A percentile compares a stretch with the other conserved stretches of the same genome.
These are phyloP conservation scores for Chaetomiaceae sp. DNA, from an alignment of 2,329 filamentous ascomycete species.

Conservation along the genomic window DNA sequence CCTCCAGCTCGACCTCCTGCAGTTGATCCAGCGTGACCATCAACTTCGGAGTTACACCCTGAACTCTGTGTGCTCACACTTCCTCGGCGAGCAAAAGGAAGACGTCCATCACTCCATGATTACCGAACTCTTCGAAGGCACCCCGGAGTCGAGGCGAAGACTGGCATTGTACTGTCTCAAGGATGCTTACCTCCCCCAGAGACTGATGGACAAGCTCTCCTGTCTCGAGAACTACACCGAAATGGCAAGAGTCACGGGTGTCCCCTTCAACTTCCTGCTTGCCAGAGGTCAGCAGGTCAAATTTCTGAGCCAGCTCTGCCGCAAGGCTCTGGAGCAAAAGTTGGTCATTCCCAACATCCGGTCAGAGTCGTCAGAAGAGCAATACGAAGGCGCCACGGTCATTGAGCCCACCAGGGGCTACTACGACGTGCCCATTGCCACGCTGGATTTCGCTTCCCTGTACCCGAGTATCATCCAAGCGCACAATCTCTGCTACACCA, in stretches of 20 bases:
- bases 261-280: slow-evolving; percentile 92
- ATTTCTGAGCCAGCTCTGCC: slow-evolving; percentile 94
- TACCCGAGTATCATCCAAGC: slow-evolving; percentile 99
- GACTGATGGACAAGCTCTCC: slow-evolving; percentile 95
- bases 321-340: slow-evolving; percentile 88
- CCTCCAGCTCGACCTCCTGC: slow-evolving; percentile 88
- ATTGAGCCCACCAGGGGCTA: slow-evolving; percentile 93
- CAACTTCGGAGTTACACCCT: slow-evolving; percentile 95
- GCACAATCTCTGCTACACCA: slow-evolving; percentile 97
- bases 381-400: slow-evolving; percentile 96
- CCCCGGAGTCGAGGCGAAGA: slow-evolving; percentile 83
- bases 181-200: slow-evolving; percentile 90
- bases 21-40: slow-evolving; percentile 89
- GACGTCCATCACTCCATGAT: slow-evolving; percentile 99
- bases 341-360: slow-evolving; percentile 87
- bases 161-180: slow-evolving; percentile 95
- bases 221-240: slow-evolving; percentile 99
- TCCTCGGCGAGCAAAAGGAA: slow-evolving; percentile 95
- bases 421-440: slow-evolving; percentile 92
- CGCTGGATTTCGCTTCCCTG: slow-evolving; percentile 95
- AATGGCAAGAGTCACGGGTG: slow-evolving; percentile 98
- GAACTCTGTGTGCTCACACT: slow-evolving; percentile 93
- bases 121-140: slow-evolving; percentile 95
- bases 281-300: slow-evolving; percentile 94
- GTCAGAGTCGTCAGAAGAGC: slow-evolving; percentile 69